Base-by-base conservation (phyloP, 2,329 filamentous ascomycete species). In the Mycosphaerella sp. region DNA sequence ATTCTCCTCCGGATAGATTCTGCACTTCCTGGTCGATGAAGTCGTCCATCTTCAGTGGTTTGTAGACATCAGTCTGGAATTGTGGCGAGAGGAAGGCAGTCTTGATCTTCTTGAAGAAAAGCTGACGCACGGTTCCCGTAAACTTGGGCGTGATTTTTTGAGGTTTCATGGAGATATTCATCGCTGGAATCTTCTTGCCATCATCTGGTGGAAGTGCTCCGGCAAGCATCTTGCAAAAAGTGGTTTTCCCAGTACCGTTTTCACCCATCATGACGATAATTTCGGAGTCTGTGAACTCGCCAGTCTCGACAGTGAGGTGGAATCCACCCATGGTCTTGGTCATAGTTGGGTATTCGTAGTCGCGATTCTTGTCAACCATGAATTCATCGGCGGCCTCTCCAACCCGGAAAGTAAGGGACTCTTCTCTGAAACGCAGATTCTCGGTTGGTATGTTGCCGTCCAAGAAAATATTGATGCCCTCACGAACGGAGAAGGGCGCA, bases 51-150 rank as follows among this genome's bases (percentile, higher is more conserved):
- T 95, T 96, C 58, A 98, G 82, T n/a, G 95, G 93, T 79, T 97
- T 97, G 77, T 97, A 95, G 54, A 98, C 95, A 72, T 98, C 93
- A 11, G 93, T 98, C 79, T 98, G 93, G 81, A 98, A 98, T 74
- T 98, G 93, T 31, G 93, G 93, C 64, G 85, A 93, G 66, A 98
- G 74, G 82, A 98, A 98, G 38, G 92, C 85, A 58, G 90, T 85
- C 81, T 95, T 95, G 76, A 98, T 98, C 78, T 93, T 92, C 85
- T 98, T 98, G 84, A 97, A 95, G 80, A 98, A 97, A 48, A 98
- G 81, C 74, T 96, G 90, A 59, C 93, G 89, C 55, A 98, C 93
- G 39, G 92, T 98, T 60, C 95, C 93, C 62, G 91, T 86, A 70
- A 95, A 98, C 75, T 96, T 98, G 69, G 93, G 93, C 2, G 91